Base-by-base conservation (phyloP, 306 rosid genomes). In the Pachyrhizus erosus region DNA sequence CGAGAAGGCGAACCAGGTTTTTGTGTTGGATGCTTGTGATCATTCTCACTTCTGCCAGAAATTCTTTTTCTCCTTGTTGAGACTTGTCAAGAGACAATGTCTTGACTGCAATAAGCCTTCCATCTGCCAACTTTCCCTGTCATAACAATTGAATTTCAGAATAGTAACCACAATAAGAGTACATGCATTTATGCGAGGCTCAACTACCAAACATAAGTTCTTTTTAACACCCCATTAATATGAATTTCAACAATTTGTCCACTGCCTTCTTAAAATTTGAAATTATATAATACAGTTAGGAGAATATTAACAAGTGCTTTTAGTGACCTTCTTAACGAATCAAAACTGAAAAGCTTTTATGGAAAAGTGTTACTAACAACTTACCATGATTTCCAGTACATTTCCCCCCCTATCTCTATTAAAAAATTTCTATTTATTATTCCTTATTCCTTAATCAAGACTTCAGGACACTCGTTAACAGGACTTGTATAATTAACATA, bases 11-110 rank as follows among this genome's bases (percentile, higher is more conserved):
- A 84, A 96, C 94, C 20, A 96, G 89, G 86, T 93, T 93, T 79
- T 89, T 93, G 88, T 96, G 99, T 76, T 96, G 99, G 74, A 93
- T 94, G 85, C 98, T 91, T 11, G 96, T 89, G 83, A 93, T 92
- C 87, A 90, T 60, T 84, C 91, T 93, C 88, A 96, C 96, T 84
- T 96, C 99, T 43, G 93, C 72, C 74, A 89, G 91, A 87, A 96
- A 96, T 58, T 93, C 98, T 39, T 70, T 60, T 84, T 93, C 99
- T 78, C 99, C 99, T 84, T 96, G 98, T 4, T 86, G 93, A 49
- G 98, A 93, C 85, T 88, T 93, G 78, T 90, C 90, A 24, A 91
- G 86, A 42, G 95, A 91, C 75, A 95, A 75, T 85, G 88, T 89
- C 91, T 95, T 95, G 7, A 88, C 93, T 9, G 98, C 98, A 67